Conservation (phyloP, 2,329 filamentous ascomycete genomes). For the Aplosporella prunicola region DNA sequence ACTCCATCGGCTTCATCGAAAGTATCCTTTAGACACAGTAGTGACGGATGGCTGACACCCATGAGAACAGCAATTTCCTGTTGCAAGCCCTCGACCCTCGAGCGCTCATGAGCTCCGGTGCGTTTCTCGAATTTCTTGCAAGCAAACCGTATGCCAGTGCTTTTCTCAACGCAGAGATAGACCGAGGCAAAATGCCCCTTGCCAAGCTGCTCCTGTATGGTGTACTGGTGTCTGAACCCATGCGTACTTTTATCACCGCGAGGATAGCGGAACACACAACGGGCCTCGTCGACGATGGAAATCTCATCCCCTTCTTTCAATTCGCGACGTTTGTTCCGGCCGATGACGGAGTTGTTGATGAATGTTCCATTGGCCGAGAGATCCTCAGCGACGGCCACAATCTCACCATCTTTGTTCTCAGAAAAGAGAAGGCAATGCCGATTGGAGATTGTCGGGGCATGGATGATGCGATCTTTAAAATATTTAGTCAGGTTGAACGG, state of each 20-base stretch:
- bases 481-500: not conserved
- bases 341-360: constrained; percentile 83
- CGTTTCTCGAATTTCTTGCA: constrained; percentile 93
- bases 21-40: constrained; percentile 88
- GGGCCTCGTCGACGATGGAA: constrained; percentile 70
- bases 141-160: constrained; percentile 71
- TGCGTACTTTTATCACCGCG: constrained; percentile 42
- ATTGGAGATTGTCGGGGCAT: constrained; percentile 77
- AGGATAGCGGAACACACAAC: constrained; percentile 89
- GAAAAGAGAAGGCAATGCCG: constrained; percentile 64
- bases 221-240: constrained; percentile 79
- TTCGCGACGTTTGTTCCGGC: constrained; percentile 83
- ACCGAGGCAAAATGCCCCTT: constrained; percentile 95
- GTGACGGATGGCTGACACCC: constrained; percentile 90
- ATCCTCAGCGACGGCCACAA: constrained; percentile 74
- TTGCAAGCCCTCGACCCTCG: constrained; percentile 76
- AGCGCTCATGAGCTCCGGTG: constrained; percentile 68
- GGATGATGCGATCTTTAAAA: constrained; percentile 57
- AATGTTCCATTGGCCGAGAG: constrained; percentile 94
- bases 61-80: constrained; percentile 95
- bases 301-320: constrained; percentile 87
- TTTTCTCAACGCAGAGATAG: constrained; percentile 80
- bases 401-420: constrained; percentile 48
- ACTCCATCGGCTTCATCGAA: constrained; percentile 88
- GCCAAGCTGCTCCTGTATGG: constrained; percentile 72